A percentile compares a stretch with the other conserved stretches of the same genome.
Evolutionary conservation across 805 yeast species (phyloP).

Genomic region (Candida railenensis): DNA sequence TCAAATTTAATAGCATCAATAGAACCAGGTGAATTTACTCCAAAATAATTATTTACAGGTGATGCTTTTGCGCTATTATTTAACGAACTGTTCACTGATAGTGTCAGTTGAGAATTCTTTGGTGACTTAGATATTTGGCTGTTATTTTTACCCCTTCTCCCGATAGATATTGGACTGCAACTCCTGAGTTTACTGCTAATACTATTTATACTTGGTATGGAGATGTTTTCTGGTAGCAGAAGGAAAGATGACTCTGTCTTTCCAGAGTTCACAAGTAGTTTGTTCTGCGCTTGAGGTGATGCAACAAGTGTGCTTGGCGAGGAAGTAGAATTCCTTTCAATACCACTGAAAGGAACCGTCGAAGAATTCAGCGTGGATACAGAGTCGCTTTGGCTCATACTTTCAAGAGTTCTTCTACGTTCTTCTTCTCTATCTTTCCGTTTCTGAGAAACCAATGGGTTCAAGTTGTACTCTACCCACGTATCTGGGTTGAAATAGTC

Average conservation of each 20-base stretch:
- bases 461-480: slow-evolving; percentile 75
- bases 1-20: slow-evolving; percentile 2
- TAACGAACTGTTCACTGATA: background rate
- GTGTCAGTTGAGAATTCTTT: background rate
- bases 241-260: slow-evolving; percentile 2
- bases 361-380: background rate
- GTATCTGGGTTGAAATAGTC: slow-evolving; percentile 79
- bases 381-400: background rate
- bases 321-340: background rate
- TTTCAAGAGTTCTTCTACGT: slow-evolving; percentile 15
- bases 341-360: background rate
- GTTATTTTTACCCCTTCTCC: background rate
- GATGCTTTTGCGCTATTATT: background rate
- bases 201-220: slow-evolving; percentile 23
- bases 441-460: slow-evolving; percentile 63
- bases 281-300: too few species aligned
- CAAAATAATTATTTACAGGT: background rate
- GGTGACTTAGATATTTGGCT: background rate
- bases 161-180: slow-evolving; percentile 3
- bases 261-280: background rate
- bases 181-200: slow-evolving; percentile 27
- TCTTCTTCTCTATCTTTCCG: slow-evolving; percentile 23
- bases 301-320: background rate
- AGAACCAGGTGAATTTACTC: background rate
- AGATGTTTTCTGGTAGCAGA: slow-evolving; percentile 4